Evolutionary conservation across 352 stramenopile genomes (phyloP).

Genomic region (Pythium periplocum): DNA sequence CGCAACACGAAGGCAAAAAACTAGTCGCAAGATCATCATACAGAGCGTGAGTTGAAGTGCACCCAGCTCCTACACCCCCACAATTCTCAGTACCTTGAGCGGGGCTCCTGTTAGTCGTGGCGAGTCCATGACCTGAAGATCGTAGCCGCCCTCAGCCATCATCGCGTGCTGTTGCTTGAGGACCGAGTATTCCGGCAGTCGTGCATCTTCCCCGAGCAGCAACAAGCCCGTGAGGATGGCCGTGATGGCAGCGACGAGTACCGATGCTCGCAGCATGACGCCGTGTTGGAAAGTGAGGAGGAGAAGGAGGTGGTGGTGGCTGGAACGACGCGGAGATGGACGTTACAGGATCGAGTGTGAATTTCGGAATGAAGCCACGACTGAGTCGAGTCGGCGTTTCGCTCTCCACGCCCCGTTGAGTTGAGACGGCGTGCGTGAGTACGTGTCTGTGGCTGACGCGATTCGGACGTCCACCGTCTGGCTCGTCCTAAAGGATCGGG

Average conservation of each 20-base stretch:
- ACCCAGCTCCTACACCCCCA: not conserved
- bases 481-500: too few relatives aligned
- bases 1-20: conserved; percentile 37
- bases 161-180: conserved; percentile 32
- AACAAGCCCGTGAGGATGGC: conserved; percentile 40
- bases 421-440: too few relatives aligned
- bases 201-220: conserved; percentile 42
- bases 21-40: conserved; percentile 7
- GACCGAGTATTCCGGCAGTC: conserved; percentile 25
- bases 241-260: conserved; percentile 29
- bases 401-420: too few relatives aligned
- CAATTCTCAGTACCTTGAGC: conserved; percentile 21
- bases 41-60: not conserved
- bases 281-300: too few relatives aligned
- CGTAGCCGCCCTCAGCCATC: conserved; percentile 30
- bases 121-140: conserved; percentile 41
- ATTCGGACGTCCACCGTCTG: too few relatives aligned
- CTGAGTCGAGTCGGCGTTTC: too few relatives aligned
- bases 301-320: too few relatives aligned
- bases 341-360: too few relatives aligned
- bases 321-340: too few relatives aligned
- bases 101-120: conserved; percentile 44
- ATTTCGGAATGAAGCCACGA: too few relatives aligned
- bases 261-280: conserved; percentile 22
- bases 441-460: too few relatives aligned